Conservation (phyloP, 371 early-diverging fungal species). For the Mortierella polycephala region DNA sequence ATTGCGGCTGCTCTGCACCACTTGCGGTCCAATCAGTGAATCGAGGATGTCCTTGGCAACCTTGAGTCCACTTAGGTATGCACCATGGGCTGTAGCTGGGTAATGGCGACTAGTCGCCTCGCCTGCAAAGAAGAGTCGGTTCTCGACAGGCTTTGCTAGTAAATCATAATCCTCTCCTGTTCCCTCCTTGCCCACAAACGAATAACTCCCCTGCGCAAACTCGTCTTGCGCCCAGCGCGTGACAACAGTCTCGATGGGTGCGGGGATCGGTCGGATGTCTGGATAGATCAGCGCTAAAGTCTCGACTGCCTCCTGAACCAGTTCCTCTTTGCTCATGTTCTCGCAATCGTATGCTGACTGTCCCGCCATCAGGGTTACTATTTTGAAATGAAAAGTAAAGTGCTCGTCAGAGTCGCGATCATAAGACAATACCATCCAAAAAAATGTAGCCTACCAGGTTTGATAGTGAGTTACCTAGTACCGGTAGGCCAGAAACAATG, state of each 20-base stretch:
- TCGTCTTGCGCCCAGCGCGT: slow-evolving; percentile 56
- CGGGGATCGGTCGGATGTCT: slow-evolving; percentile 20
- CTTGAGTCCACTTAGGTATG: slow-evolving; percentile 42
- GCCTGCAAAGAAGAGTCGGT: slow-evolving; percentile 53
- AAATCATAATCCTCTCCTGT: slow-evolving; percentile 51
- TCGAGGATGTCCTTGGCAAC: slow-evolving; percentile 50
- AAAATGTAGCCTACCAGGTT: background rate
- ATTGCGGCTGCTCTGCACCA: slow-evolving; percentile 5
- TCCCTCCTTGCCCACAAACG: slow-evolving; percentile 48
- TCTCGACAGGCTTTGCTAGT: slow-evolving; percentile 37
- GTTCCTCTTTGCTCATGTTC: slow-evolving; percentile 24
- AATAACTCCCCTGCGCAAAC: slow-evolving; percentile 50
- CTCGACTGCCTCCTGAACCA: slow-evolving; percentile 41
- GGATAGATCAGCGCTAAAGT: slow-evolving; percentile 38
- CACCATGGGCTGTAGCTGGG: slow-evolving; percentile 55
- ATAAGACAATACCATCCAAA: background rate
- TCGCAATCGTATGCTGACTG: slow-evolving; percentile 53
- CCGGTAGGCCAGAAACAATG: slow-evolving; percentile 44
- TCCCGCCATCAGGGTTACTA: slow-evolving; percentile 50
- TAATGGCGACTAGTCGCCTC: slow-evolving; percentile 54
- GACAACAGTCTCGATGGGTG: slow-evolving; percentile 45
- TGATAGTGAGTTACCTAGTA: slow-evolving; percentile 24
- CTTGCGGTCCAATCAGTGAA: slow-evolving; percentile 43
- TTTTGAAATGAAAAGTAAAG: background rate
- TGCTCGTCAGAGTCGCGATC: background rate